Base-by-base conservation (phyloP, 176 grass and related monocot genomes). In the Hordeum marinum region DNA sequence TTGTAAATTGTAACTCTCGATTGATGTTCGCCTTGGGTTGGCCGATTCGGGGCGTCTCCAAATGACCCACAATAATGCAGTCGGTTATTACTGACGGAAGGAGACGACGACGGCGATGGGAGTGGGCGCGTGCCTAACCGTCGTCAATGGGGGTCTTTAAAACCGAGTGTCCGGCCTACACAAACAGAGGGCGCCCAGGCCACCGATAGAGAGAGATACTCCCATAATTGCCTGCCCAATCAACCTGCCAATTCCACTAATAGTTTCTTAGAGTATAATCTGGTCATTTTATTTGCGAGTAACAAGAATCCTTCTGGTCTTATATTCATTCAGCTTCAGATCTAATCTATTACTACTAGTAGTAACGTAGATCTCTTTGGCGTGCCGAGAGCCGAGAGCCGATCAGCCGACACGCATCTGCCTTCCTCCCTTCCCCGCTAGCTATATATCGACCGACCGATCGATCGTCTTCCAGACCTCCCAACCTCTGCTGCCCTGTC, bases 391-490 rank as follows among this genome's bases (percentile, higher is more conserved):
- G 71, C 42, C 9, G 70, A 40, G 40, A 72, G 12, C 69, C 70
- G 41, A 46, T 20, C 48, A 52, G 48, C 48, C 48, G 15, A 52
- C 69, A 45, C 11, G 8, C 69, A 8, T 72, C 69, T 18, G 48
- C 48, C 48, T 52, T 17, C 48, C 35, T 37, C 4, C 32, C 32
- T 34, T 34, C 32, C 32, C 61, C 1, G 61, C 68, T 25, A 29
- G n/a, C 70, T 73, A 73, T 73, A 73, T 48, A 73, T 73, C 70
- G 39, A 72, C 41, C 71, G 7, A 74, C 25, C 70, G 7, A 72
- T 72, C 70, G 7, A 73, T 46, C 70, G 23, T 73, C 41, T 4
- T 27, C 41, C 27, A 27, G 12, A 27, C 70, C 70, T 73, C 70
- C 8, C 70, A 4, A 29, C 70, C 41, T 48, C 71, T 74, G 42